phyloP scores from a whole-genome alignment of 257 asterid species.

The Ilex asprella region DNA sequence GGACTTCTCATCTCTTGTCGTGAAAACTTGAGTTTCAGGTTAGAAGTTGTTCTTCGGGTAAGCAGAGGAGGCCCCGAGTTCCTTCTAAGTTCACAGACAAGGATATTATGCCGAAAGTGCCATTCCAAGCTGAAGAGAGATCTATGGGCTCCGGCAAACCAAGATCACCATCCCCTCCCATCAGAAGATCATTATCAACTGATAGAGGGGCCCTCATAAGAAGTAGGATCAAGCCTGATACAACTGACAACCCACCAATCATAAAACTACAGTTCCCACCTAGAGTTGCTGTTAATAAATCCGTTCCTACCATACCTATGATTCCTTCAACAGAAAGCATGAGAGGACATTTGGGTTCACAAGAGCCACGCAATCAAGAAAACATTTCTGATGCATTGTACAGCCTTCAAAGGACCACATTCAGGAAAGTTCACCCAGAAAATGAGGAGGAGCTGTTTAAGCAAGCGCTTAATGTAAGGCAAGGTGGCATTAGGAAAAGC shows the following conservation, averaged over 20 bases:
- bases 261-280: conserved; percentile 61
- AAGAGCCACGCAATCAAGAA: conserved; percentile 34
- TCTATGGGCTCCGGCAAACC: conserved; percentile 26
- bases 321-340: conserved; percentile 25
- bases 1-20: background rate
- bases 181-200: conserved; percentile 78
- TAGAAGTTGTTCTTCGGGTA: conserved; percentile 66
- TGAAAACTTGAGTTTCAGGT: conserved; percentile 32
- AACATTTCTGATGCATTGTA: conserved; percentile 44
- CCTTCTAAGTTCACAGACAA: conserved; percentile 77
- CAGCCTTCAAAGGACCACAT: conserved; percentile 42
- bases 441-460: conserved; percentile 64
- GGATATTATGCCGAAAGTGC: conserved; percentile 46
- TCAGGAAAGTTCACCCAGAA: conserved; percentile 42
- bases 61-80: conserved; percentile 57
- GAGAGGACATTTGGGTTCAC: conserved; percentile 26
- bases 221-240: conserved; percentile 44
- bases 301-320: conserved; percentile 30
- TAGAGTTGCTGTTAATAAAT: conserved; percentile 47
- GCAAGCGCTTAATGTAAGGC: conserved; percentile 59
- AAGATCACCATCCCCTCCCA: conserved; percentile 78
- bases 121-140: conserved; percentile 48
- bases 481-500: conserved; percentile 55
- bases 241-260: conserved; percentile 47
- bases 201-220: conserved; percentile 51